A percentile compares a stretch with the other conserved stretches of the same genome.
These are phyloP conservation scores for Termitomyces sp. DNA, from an alignment of 768 basidiomycete species.

Conservation along the genomic window DNA sequence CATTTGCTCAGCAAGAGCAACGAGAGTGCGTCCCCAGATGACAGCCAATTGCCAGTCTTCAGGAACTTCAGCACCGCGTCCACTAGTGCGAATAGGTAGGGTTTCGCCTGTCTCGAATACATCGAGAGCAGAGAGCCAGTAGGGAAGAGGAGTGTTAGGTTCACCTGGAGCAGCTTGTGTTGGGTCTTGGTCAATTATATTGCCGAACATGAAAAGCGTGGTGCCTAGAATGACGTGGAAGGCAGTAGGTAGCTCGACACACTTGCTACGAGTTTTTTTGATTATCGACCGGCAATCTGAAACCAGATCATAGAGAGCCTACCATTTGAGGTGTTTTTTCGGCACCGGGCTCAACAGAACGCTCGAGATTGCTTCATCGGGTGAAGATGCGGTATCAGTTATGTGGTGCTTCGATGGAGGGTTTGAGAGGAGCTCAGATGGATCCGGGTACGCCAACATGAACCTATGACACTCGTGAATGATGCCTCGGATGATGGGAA, in stretches of 20 bases:
- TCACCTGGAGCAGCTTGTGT: conserved; percentile 50
- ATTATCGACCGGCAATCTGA: neutral
- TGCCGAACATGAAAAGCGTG: conserved; percentile 60
- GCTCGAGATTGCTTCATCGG: neutral
- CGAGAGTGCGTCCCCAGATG: conserved; percentile 61
- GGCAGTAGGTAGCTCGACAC: conserved; percentile 52
- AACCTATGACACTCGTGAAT: conserved; percentile 69
- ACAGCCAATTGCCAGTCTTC: conserved; percentile 71
- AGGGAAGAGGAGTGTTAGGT: conserved; percentile 43
- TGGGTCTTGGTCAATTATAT: conserved; percentile 48
- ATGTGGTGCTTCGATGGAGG: conserved; percentile 12
- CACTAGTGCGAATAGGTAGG: conserved; percentile 41
- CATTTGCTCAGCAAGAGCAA: conserved; percentile 53
- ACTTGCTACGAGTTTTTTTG: conserved; percentile 23
- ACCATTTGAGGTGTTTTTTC: conserved; percentile 13
- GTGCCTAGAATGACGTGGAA: conserved; percentile 66
- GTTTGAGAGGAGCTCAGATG: conserved; percentile 42
- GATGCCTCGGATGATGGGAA: conserved; percentile 55
- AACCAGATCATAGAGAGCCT: conserved; percentile 5
- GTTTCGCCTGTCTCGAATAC: conserved; percentile 68
- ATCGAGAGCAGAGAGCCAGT: conserved; percentile 68
- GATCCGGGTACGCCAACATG: conserved; percentile 48
- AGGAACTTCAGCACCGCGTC: conserved; percentile 23
- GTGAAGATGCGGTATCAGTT: neutral
- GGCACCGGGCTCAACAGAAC: neutral